Evolutionary conservation across 495 filamentous ascomycete species (phyloP).

Genomic region (Podospora anserina): DNA sequence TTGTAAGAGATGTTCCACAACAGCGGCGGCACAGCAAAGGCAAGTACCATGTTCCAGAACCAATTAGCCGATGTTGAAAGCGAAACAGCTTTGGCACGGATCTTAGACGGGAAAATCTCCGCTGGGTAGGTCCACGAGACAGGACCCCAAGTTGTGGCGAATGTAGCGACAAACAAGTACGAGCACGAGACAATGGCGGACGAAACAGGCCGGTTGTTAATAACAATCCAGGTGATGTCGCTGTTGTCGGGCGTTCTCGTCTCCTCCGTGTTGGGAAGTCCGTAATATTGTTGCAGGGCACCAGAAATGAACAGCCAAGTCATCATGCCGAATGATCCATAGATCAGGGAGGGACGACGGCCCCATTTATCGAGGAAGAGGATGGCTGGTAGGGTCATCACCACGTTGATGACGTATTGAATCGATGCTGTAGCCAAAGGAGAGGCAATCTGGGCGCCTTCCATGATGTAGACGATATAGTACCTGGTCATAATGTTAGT

Average conservation of each 20-base stretch:
- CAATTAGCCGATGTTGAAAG: slow-evolving; percentile 65
- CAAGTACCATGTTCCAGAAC: slow-evolving; percentile 67
- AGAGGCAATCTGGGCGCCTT: slow-evolving; percentile 60
- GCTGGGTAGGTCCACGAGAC: slow-evolving; percentile 81
- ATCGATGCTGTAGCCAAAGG: slow-evolving; percentile 68
- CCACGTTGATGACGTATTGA: slow-evolving; percentile 75
- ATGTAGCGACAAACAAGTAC: slow-evolving; percentile 72
- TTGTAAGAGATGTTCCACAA: slow-evolving; percentile 53
- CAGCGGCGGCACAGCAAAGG: slow-evolving; percentile 60
- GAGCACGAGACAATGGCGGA: slow-evolving; percentile 63
- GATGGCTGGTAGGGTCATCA: slow-evolving; percentile 61
- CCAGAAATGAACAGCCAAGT: slow-evolving; percentile 72
- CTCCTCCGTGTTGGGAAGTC: slow-evolving; percentile 45
- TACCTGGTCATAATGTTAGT: slow-evolving; percentile 43
- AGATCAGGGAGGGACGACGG: slow-evolving; percentile 68
- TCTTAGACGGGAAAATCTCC: slow-evolving; percentile 71
- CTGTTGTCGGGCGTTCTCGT: slow-evolving; percentile 32
- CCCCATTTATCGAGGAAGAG: slow-evolving; percentile 76
- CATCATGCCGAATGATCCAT: slow-evolving; percentile 72
- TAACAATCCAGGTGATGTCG: slow-evolving; percentile 57
- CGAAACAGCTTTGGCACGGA: slow-evolving; percentile 66
- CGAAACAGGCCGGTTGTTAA: slow-evolving; percentile 46
- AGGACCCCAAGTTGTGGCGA: slow-evolving; percentile 74
- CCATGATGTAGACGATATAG: slow-evolving; percentile 76
- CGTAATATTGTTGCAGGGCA: slow-evolving; percentile 57